Conservation (phyloP, 2,329 filamentous ascomycete genomes). For the Thermothelomyces thermophilus region DNA sequence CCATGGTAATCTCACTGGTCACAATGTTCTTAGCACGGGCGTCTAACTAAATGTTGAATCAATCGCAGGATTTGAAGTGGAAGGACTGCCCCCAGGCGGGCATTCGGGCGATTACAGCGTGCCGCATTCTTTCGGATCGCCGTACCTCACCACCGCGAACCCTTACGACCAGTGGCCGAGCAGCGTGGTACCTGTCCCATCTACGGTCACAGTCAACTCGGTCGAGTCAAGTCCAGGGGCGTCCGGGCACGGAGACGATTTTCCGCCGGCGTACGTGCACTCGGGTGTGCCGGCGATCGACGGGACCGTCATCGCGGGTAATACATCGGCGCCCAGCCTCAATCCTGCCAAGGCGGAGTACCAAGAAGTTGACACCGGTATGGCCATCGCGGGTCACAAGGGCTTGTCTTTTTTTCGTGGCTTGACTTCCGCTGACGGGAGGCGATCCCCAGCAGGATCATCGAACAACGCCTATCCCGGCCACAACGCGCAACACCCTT, state of each 20-base stretch:
- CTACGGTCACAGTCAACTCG: slow-evolving; percentile 1
- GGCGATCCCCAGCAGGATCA: not conserved
- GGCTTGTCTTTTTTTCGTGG: not conserved
- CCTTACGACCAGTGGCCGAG: slow-evolving; percentile 13
- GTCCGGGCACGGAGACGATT: slow-evolving; percentile 5
- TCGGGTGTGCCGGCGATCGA: not conserved
- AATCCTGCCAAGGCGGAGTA: not conserved
- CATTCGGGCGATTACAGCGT: slow-evolving; percentile 29
- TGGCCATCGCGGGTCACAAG: not conserved
- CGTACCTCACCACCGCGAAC: not conserved
- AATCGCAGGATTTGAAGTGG: slow-evolving; percentile 35
- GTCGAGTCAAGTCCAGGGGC: slow-evolving; percentile 7
- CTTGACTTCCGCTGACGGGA: not conserved
- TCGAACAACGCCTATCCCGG: not conserved
- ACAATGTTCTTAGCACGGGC: no score
- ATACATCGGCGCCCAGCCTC: not conserved
- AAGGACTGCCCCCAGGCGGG: slow-evolving; percentile 32
- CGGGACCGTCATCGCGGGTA: not conserved
- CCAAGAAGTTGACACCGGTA: slow-evolving; percentile 3
- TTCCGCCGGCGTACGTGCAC: slow-evolving; percentile 6
- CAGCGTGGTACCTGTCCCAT: slow-evolving; percentile 9
- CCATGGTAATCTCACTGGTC: not conserved
- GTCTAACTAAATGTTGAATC: not conserved
- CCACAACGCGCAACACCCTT: not conserved
- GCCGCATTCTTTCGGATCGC: slow-evolving; percentile 3